Conservation (phyloP, 176 grass and related monocot species). For the Echinochloa phyllopogon region DNA sequence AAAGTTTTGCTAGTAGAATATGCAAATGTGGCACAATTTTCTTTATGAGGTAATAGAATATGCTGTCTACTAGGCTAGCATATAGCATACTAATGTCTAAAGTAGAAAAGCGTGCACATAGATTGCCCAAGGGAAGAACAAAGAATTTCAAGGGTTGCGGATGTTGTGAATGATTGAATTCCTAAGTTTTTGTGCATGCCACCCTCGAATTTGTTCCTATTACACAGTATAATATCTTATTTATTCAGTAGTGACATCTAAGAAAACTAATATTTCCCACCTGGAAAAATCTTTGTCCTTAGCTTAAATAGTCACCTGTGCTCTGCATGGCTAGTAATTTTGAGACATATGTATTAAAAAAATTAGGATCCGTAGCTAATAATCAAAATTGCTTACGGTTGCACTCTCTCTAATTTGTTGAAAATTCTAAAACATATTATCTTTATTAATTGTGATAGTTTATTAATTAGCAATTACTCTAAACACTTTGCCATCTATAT, state of each 20-base stretch:
- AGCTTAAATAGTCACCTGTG: background rate
- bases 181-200: background rate
- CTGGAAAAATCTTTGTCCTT: background rate
- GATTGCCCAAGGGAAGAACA: constrained; percentile 8
- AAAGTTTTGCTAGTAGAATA: constrained; percentile 31
- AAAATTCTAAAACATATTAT: too few relatives aligned
- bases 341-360: too few relatives aligned
- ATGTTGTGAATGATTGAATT: constrained; percentile 23
- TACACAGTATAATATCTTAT: background rate
- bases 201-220: background rate
- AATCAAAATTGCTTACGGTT: too few relatives aligned
- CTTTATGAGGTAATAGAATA: constrained; percentile 43
- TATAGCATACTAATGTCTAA: constrained; percentile 42
- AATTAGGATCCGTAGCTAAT: too few relatives aligned
- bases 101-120: constrained; percentile 33
- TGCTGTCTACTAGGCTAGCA: constrained; percentile 36
- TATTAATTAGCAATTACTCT: too few relatives aligned
- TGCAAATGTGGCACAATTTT: constrained; percentile 31
- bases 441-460: too few relatives aligned
- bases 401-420: too few relatives aligned
- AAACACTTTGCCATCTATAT: too few relatives aligned
- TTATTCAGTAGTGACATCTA: background rate
- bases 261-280: background rate
- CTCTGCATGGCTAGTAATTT: too few relatives aligned
- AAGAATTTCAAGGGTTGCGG: constrained; percentile 13